Percentiles rank a stretch among this genome's conserved stretches.
These are phyloP conservation scores for Ophiocordyceps robertsii DNA, from an alignment of 2,329 filamentous ascomycete species.

Conservation along the genomic window DNA sequence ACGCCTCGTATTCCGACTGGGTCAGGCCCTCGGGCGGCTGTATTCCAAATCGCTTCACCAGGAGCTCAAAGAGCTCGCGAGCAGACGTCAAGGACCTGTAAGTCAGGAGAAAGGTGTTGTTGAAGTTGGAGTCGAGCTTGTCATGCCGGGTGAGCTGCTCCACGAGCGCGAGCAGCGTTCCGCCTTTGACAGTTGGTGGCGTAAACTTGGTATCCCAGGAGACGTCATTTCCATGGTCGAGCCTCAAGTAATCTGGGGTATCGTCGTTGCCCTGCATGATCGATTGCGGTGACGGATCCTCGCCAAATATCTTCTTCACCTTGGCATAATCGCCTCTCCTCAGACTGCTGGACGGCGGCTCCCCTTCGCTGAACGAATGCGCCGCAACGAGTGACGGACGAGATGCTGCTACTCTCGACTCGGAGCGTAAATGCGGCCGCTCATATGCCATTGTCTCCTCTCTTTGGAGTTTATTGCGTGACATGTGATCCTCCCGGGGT, in stretches of 20 bases:
- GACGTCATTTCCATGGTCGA: constrained; percentile 81
- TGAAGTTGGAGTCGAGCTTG: constrained; percentile 87
- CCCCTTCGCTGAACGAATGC: constrained; percentile 54
- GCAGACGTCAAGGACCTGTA: constrained; percentile 92
- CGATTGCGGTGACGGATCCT: constrained; percentile 41
- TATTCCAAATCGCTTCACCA: constrained; percentile 83
- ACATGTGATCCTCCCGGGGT: constrained; percentile 29
- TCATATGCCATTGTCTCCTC: constrained; percentile 44
- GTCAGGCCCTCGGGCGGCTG: constrained; percentile 77
- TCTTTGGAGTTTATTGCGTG: constrained; percentile 38
- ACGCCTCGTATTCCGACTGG: constrained; percentile 65
- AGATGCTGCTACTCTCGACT: constrained; percentile 32
- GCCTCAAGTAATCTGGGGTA: constrained; percentile 66
- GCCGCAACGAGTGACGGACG: constrained; percentile 37
- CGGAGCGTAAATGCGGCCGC: constrained; percentile 39
- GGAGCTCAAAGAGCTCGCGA: constrained; percentile 78
- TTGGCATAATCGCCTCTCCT: constrained; percentile 50
- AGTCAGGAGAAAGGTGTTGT: constrained; percentile 93
- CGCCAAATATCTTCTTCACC: constrained; percentile 52
- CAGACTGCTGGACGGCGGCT: constrained; percentile 34
- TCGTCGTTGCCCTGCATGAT: constrained; percentile 50
- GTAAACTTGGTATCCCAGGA: constrained; percentile 77
- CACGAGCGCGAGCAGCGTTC: constrained; percentile 76
- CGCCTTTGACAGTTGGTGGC: constrained; percentile 69
- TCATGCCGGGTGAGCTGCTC: constrained; percentile 94